These are phyloP conservation scores for Picea sitchensis DNA, from an alignment of 75 land plant species.

Conservation along the genomic window DNA sequence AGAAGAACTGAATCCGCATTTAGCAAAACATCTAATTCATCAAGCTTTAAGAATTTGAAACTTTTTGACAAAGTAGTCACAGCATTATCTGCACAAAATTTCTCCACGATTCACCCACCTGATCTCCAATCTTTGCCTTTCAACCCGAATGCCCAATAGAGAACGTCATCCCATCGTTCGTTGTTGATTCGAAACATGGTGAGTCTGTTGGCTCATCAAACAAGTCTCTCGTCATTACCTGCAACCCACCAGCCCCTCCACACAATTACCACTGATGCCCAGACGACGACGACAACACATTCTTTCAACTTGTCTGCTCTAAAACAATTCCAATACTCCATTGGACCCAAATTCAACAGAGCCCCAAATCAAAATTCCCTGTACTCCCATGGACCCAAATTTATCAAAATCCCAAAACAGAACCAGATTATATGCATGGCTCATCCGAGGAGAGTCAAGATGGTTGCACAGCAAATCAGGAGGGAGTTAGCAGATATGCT, in stretches of 20 bases:
- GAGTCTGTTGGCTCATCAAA: neutral
- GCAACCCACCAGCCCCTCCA: neutral
- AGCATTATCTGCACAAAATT: no score
- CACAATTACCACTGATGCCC: neutral
- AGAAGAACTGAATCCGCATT: no score
- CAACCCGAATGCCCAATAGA: no score
- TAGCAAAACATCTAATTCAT: no score
- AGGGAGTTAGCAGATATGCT: slow-evolving; percentile 90
- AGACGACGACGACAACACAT: neutral
- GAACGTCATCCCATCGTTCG: no score
- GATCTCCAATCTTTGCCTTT: neutral
- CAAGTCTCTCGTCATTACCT: neutral
- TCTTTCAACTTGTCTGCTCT: slow-evolving; percentile 6
- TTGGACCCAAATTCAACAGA: slow-evolving; percentile 2
- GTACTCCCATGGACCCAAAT: slow-evolving; percentile 6
- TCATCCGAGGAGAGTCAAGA: slow-evolving; percentile 73
- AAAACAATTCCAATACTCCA: neutral
- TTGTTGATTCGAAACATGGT: neutral
- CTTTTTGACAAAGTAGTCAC: no score
- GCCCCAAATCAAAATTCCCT: neutral
- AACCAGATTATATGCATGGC: slow-evolving; percentile 71
- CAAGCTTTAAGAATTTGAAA: no score
- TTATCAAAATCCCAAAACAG: slow-evolving; percentile 10
- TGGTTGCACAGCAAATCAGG: slow-evolving; percentile 90
- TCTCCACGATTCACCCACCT: neutral